phyloP scores from a whole-genome alignment of 768 basidiomycete species.

The Lepiota brunneoincarnata region DNA sequence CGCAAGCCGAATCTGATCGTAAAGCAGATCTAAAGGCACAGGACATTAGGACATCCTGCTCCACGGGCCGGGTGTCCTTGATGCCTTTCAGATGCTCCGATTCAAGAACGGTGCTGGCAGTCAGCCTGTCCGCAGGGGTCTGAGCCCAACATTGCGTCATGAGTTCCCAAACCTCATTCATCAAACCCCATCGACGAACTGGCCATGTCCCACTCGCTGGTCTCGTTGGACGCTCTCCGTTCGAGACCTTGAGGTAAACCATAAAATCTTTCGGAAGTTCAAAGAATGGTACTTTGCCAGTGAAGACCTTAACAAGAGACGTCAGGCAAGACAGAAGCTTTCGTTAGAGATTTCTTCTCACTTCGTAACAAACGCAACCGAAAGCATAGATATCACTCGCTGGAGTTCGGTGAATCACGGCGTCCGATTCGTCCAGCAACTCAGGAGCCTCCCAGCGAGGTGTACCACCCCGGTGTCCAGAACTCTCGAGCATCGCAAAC shows the following conservation, averaged over 20 bases:
- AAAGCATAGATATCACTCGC: conserved; percentile 10
- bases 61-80: too few species aligned
- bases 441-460: conserved; percentile 12
- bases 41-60: too few species aligned
- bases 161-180: background rate
- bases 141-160: background rate
- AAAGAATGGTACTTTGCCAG: conserved; percentile 19
- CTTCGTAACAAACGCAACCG: conserved; percentile 12
- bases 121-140: background rate
- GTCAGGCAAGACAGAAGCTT: background rate
- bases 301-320: conserved; percentile 2
- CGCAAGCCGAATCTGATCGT: too few species aligned
- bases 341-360: background rate
- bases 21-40: too few species aligned
- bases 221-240: conserved; percentile 14
- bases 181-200: background rate
- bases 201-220: background rate
- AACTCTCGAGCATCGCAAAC: conserved; percentile 12
- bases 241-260: conserved; percentile 15
- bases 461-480: conserved; percentile 7
- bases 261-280: conserved; percentile 14
- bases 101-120: too few species aligned
- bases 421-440: background rate
- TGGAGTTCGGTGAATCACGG: background rate
- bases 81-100: too few species aligned